phyloP scores from a whole-genome alignment of 768 basidiomycete genomes.

The Lentinula boryana region DNA sequence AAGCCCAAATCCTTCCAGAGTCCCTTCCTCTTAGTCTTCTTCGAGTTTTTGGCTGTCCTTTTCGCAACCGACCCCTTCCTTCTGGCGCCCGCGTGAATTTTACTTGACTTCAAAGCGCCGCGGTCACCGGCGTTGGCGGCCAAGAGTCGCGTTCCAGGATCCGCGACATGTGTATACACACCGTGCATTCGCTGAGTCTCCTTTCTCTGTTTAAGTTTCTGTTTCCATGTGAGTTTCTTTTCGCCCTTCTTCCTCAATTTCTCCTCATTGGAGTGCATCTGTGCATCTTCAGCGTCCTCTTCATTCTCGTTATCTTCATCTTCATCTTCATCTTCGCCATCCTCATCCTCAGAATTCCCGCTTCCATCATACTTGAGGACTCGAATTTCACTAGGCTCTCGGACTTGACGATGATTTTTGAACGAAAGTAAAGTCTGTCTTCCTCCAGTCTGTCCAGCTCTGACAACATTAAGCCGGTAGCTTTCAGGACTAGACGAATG shows the following conservation, averaged over 20 bases:
- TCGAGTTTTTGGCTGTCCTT: background rate
- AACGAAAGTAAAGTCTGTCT: slow-evolving; percentile 2
- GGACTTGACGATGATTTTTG: background rate
- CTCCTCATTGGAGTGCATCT: background rate
- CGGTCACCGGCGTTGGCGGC: background rate
- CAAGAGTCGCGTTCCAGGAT: background rate
- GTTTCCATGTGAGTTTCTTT: slow-evolving; percentile 1
- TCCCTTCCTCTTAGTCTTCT: background rate
- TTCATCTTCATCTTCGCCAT: background rate
- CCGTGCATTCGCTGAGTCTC: background rate
- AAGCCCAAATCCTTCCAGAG: background rate
- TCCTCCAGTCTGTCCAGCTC: background rate
- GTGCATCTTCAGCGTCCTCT: background rate
- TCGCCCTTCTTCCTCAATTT: background rate
- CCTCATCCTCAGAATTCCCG: background rate
- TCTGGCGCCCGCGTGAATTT: background rate
- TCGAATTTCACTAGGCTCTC: background rate
- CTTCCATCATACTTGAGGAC: background rate
- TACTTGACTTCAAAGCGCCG: background rate
- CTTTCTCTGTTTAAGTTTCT: slow-evolving; percentile 1
- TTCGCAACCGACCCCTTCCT: background rate
- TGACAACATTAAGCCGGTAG: background rate
- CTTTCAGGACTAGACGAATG: background rate
- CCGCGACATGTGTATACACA: background rate
- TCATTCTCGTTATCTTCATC: background rate